Percentiles rank a stretch among this genome's conserved stretches.
Conservation (phyloP, 345 rosid species). For the Euphorbia lathyris region DNA sequence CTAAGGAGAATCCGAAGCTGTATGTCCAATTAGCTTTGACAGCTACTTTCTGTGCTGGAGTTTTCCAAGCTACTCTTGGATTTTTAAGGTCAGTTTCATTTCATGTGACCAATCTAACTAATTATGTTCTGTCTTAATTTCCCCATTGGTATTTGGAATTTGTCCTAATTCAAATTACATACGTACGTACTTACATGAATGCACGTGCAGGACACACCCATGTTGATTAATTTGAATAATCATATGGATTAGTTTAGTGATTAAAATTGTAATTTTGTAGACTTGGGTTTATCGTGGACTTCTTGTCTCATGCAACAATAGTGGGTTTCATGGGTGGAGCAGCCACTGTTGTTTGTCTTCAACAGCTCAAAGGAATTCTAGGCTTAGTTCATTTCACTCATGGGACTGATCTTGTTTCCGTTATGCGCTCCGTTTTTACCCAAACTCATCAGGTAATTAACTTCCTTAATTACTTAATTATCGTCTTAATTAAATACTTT, state of each 20-base stretch:
- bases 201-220: too few species aligned
- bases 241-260: background rate
- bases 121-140: background rate
- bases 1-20: constrained; percentile 16
- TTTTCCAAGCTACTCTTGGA: constrained; percentile 43
- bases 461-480: background rate
- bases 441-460: constrained; percentile 27
- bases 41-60: constrained; percentile 45
- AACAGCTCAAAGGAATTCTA: constrained; percentile 43
- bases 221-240: too few species aligned
- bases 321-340: constrained; percentile 53
- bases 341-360: constrained; percentile 42
- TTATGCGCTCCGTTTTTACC: constrained; percentile 33
- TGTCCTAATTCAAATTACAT: background rate
- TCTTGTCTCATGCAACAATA: constrained; percentile 44
- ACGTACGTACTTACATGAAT: too few species aligned
- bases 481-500: background rate
- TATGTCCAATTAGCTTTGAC: constrained; percentile 41
- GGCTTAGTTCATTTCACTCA: constrained; percentile 35
- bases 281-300: constrained; percentile 44
- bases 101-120: constrained; percentile 8
- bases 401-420: constrained; percentile 33
- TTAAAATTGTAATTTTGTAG: constrained; percentile 14
- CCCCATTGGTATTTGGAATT: background rate
- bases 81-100: constrained; percentile 34